phyloP scores from a whole-genome alignment of 148 eudicot genomes.

The Camellia lanceoleosa region DNA sequence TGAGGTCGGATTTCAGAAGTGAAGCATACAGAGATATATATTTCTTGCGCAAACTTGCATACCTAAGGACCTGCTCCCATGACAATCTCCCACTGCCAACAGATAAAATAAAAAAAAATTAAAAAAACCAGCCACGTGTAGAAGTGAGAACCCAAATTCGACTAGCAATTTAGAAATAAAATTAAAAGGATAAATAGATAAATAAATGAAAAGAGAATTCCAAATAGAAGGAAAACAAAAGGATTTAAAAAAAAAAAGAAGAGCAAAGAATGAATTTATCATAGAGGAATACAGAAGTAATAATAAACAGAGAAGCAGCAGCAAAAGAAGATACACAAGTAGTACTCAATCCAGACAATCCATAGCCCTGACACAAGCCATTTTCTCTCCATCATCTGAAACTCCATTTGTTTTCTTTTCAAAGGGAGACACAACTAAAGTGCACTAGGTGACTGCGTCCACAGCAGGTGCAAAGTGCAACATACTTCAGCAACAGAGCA shows the following conservation, averaged over 20 bases:
- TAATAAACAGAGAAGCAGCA: too few relatives aligned
- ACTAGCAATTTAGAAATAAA: neutral
- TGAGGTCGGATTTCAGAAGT: conserved; percentile 73
- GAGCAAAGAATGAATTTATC: too few relatives aligned
- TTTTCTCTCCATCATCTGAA: neutral
- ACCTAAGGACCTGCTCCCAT: conserved; percentile 87
- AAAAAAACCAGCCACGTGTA: neutral
- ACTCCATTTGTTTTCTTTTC: neutral
- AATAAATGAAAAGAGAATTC: too few relatives aligned
- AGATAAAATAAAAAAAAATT: neutral
- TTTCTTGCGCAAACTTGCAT: conserved; percentile 78
- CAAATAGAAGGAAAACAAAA: neutral
- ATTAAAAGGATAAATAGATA: neutral
- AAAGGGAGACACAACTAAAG: too few relatives aligned
- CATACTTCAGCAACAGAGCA: too few relatives aligned
- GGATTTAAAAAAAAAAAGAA: neutral
- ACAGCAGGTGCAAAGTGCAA: too few relatives aligned
- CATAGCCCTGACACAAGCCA: neutral
- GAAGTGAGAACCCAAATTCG: neutral
- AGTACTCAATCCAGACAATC: neutral
- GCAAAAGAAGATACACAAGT: neutral
- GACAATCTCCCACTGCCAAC: conserved; percentile 79
- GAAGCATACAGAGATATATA: conserved; percentile 85
- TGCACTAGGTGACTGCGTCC: too few relatives aligned
- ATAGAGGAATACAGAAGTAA: too few relatives aligned